phyloP scores from a whole-genome alignment of 1,284 basidiomycete species.

The Tilletia caries region DNA sequence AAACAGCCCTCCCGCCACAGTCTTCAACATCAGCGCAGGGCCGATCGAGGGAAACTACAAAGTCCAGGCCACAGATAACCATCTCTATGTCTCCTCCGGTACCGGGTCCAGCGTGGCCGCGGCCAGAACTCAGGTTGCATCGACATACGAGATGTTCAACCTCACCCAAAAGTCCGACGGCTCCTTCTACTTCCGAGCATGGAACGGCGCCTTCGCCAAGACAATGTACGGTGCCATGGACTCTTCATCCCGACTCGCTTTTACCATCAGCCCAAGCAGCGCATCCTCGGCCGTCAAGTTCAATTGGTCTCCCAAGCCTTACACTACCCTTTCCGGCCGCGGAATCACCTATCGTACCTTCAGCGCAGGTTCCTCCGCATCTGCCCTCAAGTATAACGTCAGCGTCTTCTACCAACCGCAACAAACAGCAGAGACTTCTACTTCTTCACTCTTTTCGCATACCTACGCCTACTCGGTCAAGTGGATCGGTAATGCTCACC shows the following conservation, averaged over 20 bases:
- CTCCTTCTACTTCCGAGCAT: conserved; percentile 4
- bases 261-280: not conserved
- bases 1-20: conserved; percentile 2
- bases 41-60: not conserved
- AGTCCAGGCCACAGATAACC: conserved; percentile 11
- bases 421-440: not conserved
- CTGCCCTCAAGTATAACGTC: conserved; percentile 14
- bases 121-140: not conserved
- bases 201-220: conserved; percentile 12
- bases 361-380: not conserved
- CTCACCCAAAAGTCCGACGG: conserved; percentile 3
- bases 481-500: conserved; percentile 6
- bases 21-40: conserved; percentile 3
- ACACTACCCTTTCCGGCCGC: not conserved
- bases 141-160: not conserved
- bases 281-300: conserved; percentile 3
- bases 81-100: not conserved
- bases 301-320: conserved; percentile 3
- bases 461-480: conserved; percentile 14
- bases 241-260: not conserved
- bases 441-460: no score
- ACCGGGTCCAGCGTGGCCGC: not conserved
- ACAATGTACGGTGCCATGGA: conserved; percentile 14
- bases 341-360: conserved; percentile 12
- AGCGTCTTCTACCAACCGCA: conserved; percentile 7